Evolutionary conservation across 192 early-diverging fungal species (phyloP), one percentile per base, ranked within the genome.

Genomic region (Rhizophagus sp.): DNA sequence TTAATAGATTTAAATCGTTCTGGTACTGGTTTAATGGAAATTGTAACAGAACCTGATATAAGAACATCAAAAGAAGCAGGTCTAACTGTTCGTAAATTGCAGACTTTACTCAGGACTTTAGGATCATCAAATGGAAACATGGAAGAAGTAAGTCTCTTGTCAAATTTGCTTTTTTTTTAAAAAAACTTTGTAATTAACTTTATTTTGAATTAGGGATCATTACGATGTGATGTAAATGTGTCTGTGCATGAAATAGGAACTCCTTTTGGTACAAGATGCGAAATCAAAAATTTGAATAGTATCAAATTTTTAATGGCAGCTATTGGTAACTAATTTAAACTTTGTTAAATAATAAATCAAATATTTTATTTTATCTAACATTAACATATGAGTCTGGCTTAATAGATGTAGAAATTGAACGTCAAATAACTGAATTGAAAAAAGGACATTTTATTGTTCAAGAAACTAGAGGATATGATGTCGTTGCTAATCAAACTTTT

Each of bases 181-280:
- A 30, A 30, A 30, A 30, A 25, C 24, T 50, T 57, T 49, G n/a
- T 36, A 36, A 36, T 22, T 47, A 65, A 30, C 30, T 39, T 34
- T 47, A 61, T 34, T 19, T 30, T 44, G 1, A 27, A 69, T 13
- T 71, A 93, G 85, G 96, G 97, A 1, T 94, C 95, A 8, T 88
- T 95, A 85, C 88, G 97, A 34, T 96, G 94, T 70, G 97, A 98
- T 85, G 93, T 97, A 67, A 98, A 98, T 77, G 93, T 98, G 10
- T 97, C 96, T 2, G 95, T 97, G 8, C 90, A 89, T 66, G 79
- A 86, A 57, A 75, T 79, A 9, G 85, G 84, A 19, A 83, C 85
- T 50, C 81, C 88, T 0, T 92, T 89, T 68, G 92, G 92, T 11
- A 87, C 87, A 10, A 85, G 93, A 6, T 93, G 92, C 78, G 94